These are phyloP conservation scores for Wickerhamiella nectarea DNA, from an alignment of 805 yeast species.

Conservation along the genomic window DNA sequence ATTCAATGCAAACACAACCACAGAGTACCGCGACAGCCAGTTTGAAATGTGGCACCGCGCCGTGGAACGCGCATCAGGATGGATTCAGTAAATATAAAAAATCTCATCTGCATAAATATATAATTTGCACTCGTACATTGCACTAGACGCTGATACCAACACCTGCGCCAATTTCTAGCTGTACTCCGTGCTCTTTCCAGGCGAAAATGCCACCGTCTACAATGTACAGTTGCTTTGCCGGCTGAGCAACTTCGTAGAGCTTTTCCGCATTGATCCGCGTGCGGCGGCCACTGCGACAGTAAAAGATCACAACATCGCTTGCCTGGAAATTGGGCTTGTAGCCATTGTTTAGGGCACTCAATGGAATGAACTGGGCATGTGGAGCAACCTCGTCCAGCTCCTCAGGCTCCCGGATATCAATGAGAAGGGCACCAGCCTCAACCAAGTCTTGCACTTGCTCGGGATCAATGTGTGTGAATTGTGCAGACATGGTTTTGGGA, in stretches of 20 bases:
- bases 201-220: constrained; percentile 8
- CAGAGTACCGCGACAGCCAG: constrained; percentile 42
- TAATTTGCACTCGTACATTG: background rate
- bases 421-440: constrained; percentile 5
- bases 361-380: constrained; percentile 15
- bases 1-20: constrained; percentile 33
- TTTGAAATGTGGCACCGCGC: constrained; percentile 82
- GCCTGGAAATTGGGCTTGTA: background rate
- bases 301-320: constrained; percentile 3
- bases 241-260: constrained; percentile 7
- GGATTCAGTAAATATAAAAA: constrained; percentile 35
- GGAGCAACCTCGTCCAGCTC: constrained; percentile 15
- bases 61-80: constrained; percentile 63
- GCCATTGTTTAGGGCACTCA: constrained; percentile 18
- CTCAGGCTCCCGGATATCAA: constrained; percentile 13
- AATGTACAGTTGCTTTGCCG: constrained; percentile 6
- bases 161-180: background rate
- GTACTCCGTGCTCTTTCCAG: constrained; percentile 8
- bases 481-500: background rate
- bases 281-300: constrained; percentile 10
- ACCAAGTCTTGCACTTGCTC: constrained; percentile 2
- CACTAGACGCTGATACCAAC: background rate
- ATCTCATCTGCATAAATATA: background rate
- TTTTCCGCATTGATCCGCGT: constrained; percentile 7
- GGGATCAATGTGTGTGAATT: constrained; percentile 2